These are phyloP conservation scores for Neofusicoccum ribis DNA, from an alignment of 2,329 filamentous ascomycete species.

Conservation along the genomic window DNA sequence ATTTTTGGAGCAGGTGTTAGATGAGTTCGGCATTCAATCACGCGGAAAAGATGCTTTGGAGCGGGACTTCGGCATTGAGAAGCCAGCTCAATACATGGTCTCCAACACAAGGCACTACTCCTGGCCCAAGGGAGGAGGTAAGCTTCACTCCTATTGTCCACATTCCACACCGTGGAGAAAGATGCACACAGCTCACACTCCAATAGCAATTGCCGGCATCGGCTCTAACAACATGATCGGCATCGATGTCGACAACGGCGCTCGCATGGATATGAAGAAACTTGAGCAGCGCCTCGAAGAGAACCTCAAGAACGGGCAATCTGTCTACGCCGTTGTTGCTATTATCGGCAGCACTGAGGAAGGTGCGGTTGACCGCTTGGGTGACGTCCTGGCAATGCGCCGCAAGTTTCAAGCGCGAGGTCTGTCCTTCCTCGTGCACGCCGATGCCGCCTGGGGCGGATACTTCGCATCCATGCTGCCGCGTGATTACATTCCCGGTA, in stretches of 20 bases:
- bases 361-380: slow-evolving; percentile 47
- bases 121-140: slow-evolving; percentile 52
- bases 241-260: slow-evolving; percentile 44
- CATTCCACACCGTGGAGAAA: too few relatives aligned
- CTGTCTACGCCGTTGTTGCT: slow-evolving; percentile 48
- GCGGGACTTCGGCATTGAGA: slow-evolving; percentile 31
- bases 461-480: slow-evolving; percentile 52
- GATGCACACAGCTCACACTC: slow-evolving; percentile 29
- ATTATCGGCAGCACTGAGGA: slow-evolving; percentile 53
- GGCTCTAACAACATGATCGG: slow-evolving; percentile 45
- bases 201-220: slow-evolving; percentile 46
- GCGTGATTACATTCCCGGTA: slow-evolving; percentile 29
- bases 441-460: slow-evolving; percentile 53
- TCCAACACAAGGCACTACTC: slow-evolving; percentile 50
- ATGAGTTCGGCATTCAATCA: slow-evolving; percentile 43
- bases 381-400: slow-evolving; percentile 41
- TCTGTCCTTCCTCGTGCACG: slow-evolving; percentile 49
- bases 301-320: slow-evolving; percentile 28
- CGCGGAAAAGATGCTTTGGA: slow-evolving; percentile 43
- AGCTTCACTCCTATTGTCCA: slow-evolving; percentile 14
- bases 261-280: slow-evolving; percentile 39
- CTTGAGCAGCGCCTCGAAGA: slow-evolving; percentile 36
- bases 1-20: slow-evolving; percentile 36
- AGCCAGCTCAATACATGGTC: slow-evolving; percentile 41
- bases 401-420: slow-evolving; percentile 44